These are phyloP conservation scores for Aegilops tauschii DNA, from an alignment of 176 grass and related monocot genomes.

Conservation along the genomic window DNA sequence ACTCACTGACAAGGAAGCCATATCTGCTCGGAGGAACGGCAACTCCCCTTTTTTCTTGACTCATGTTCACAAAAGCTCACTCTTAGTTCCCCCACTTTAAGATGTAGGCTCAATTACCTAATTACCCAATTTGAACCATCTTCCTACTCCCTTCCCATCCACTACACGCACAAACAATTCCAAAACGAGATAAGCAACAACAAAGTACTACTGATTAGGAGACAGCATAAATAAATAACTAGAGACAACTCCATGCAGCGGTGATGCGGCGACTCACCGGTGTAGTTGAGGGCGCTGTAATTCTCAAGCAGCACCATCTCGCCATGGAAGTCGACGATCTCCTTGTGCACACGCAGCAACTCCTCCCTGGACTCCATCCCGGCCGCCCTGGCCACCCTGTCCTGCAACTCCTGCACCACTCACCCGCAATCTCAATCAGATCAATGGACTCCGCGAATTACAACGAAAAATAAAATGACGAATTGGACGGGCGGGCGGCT, in stretches of 20 bases:
- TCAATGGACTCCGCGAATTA: background rate
- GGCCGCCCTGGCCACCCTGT: constrained; percentile 56
- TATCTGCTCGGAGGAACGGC: background rate
- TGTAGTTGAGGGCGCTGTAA: constrained; percentile 97
- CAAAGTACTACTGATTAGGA: background rate
- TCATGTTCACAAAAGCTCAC: background rate
- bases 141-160: background rate
- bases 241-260: background rate
- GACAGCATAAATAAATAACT: background rate
- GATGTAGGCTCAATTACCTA: background rate
- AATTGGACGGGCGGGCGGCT: background rate
- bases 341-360: constrained; percentile 88
- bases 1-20: background rate
- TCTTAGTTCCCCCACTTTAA: background rate
- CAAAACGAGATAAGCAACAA: constrained; percentile 26
- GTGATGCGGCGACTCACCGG: constrained; percentile 39
- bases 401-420: constrained; percentile 72
- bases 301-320: constrained; percentile 99
- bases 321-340: constrained; percentile 92
- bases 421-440: constrained; percentile 16
- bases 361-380: constrained; percentile 66
- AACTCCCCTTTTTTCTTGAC: constrained; percentile 10
- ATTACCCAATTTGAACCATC: background rate
- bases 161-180: constrained; percentile 7
- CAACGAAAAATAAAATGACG: background rate